Conservation (phyloP, 1,139 yeast species). For the Candida tetrigidarum region DNA sequence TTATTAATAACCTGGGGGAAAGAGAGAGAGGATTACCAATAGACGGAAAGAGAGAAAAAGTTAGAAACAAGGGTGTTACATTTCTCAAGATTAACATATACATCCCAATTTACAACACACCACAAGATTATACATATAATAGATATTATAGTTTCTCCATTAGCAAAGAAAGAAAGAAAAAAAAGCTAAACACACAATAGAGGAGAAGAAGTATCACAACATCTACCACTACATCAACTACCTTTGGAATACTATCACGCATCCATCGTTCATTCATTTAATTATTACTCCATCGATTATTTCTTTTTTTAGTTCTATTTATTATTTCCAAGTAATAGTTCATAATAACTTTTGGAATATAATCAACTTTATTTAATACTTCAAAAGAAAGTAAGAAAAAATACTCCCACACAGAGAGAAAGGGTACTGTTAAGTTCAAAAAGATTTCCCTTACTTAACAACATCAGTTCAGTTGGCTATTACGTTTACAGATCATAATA, state of each 20-base stretch:
- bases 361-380: no score
- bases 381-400: no score
- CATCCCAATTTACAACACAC: no score
- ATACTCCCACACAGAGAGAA: no score
- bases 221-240: not conserved
- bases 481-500: not conserved
- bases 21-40: not conserved
- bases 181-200: not conserved
- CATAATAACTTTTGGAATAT: no score
- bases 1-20: not conserved
- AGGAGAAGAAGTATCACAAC: not conserved
- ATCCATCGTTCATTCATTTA: not conserved
- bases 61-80: not conserved
- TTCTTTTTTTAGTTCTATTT: not conserved
- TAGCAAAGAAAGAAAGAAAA: no score
- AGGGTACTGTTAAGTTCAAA: no score
- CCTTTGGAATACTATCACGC: not conserved
- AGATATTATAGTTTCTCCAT: no score
- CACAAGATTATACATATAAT: no score
- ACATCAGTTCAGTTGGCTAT: not conserved
- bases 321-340: no score
- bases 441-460: no score
- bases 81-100: no score
- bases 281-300: not conserved
- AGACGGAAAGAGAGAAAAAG: not conserved